Conservation (phyloP, 2,329 filamentous ascomycete genomes). For the Nigrospora oryzae region DNA sequence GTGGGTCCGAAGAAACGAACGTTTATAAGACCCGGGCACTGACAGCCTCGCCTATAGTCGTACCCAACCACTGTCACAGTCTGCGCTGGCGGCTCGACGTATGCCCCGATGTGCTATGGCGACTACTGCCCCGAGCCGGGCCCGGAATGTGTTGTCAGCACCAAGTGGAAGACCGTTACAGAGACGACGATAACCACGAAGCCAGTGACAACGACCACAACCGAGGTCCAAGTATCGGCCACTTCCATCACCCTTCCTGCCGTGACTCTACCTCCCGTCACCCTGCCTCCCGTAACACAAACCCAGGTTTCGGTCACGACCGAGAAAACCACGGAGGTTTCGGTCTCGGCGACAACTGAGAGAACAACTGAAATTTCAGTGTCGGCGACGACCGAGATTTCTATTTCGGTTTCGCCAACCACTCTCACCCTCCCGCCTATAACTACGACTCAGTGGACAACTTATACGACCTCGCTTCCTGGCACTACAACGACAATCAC, state of each 20-base stretch:
- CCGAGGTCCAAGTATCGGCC: slow-evolving; percentile 1
- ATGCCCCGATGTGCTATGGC: neutral
- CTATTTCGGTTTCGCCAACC: neutral
- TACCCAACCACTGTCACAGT: slow-evolving; percentile 2
- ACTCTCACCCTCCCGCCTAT: neutral
- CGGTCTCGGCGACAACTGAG: slow-evolving; percentile 3
- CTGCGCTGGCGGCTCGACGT: neutral
- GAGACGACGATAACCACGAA: slow-evolving; percentile 1
- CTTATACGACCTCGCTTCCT: too few relatives aligned
- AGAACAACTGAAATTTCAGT: neutral
- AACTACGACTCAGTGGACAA: too few relatives aligned
- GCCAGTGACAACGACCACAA: neutral
- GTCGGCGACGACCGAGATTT: slow-evolving; percentile 4
- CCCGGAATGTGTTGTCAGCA: slow-evolving; percentile 1
- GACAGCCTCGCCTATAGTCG: neutral
- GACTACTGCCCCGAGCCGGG: neutral
- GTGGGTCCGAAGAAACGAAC: too few relatives aligned
- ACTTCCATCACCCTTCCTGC: slow-evolving; percentile 6
- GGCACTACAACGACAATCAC: slow-evolving; percentile 3
- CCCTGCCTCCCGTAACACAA: neutral
- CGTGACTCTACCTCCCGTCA: neutral
- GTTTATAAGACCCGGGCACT: neutral
- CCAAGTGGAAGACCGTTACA: neutral
- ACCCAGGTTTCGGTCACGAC: neutral
- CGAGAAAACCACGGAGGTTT: neutral